Conservation (phyloP, 257 asterid species). For the Solanum microdontum region DNA sequence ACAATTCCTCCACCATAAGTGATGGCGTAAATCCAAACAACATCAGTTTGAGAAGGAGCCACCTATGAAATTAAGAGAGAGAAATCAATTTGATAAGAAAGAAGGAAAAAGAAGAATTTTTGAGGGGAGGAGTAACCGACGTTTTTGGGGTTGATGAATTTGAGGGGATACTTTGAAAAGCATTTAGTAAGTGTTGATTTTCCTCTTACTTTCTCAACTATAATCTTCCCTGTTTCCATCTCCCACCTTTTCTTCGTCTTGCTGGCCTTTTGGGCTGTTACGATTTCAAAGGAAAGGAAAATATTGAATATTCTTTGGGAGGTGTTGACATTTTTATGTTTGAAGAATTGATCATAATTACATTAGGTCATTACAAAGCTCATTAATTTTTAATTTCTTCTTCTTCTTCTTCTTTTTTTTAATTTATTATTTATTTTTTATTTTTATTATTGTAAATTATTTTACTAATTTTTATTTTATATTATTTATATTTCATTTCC, state of each 20-base stretch:
- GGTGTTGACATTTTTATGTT: background rate
- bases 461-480: no score
- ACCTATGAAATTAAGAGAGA: constrained; percentile 25
- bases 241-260: background rate
- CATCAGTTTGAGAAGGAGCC: constrained; percentile 63
- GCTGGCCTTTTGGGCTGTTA: background rate
- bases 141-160: constrained; percentile 84
- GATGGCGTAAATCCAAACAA: constrained; percentile 85
- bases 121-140: constrained; percentile 14
- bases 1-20: constrained; percentile 97
- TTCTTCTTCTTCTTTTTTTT: no score
- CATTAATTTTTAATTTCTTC: no score
- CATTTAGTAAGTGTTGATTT: constrained; percentile 62
- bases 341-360: no score
- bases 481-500: no score
- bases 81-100: background rate
- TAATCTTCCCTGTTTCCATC: constrained; percentile 71
- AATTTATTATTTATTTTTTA: no score
- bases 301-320: no score
- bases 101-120: background rate
- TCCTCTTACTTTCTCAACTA: constrained; percentile 61
- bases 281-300: background rate
- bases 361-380: no score
- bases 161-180: constrained; percentile 75
- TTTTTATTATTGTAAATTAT: no score